Conservation (phyloP, 164 flowering plant species). For the Piper betle region DNA sequence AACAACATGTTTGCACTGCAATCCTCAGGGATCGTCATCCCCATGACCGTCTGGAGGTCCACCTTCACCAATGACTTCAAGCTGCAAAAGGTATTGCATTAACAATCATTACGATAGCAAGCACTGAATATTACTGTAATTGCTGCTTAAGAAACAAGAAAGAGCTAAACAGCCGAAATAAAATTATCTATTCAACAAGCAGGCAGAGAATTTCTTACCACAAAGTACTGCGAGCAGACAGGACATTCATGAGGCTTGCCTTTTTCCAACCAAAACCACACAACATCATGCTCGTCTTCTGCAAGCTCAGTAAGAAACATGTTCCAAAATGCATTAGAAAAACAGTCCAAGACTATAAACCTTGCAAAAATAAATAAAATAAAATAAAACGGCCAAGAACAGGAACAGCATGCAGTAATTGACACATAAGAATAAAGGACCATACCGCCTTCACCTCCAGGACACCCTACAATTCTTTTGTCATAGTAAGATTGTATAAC, state of each 20-base stretch:
- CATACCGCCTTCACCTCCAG: conserved; percentile 65
- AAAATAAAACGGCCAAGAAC: background rate
- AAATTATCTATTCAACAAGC: background rate
- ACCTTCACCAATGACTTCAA: conserved; percentile 79
- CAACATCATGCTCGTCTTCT: conserved; percentile 93
- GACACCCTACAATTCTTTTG: conserved; percentile 68
- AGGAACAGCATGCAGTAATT: background rate
- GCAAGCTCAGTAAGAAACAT: conserved; percentile 2
- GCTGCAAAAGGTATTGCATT: conserved; percentile 29
- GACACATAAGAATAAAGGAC: background rate
- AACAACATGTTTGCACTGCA: conserved; percentile 12
- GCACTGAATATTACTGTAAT: too few species aligned
- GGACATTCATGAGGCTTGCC: conserved; percentile 84
- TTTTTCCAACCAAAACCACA: conserved; percentile 97
- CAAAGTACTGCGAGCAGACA: conserved; percentile 67
- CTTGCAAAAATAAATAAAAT: background rate
- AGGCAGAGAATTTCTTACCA: conserved; percentile 16
- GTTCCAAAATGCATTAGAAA: background rate
- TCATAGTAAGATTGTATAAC: conserved; percentile 41
- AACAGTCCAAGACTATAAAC: background rate
- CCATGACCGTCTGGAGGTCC: conserved; percentile 56
- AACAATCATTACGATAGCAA: background rate
- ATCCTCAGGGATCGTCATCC: conserved; percentile 22
- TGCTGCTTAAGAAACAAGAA: background rate
- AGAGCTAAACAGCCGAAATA: too few species aligned